Conservation (phyloP, 345 rosid genomes). For the Pelargonium nanum region DNA sequence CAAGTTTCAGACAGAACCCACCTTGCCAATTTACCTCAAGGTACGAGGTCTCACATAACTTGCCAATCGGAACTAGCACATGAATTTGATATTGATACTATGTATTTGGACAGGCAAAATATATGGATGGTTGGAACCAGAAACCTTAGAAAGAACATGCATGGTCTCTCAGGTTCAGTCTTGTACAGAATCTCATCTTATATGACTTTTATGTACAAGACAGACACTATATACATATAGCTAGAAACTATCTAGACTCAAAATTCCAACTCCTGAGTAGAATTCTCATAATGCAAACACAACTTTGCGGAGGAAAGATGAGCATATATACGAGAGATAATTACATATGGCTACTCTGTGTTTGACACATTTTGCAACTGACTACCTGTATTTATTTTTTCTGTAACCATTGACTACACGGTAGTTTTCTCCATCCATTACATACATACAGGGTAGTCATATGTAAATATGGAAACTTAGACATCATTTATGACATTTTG, state of each 20-base stretch:
- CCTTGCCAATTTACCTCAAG: slow-evolving; percentile 85
- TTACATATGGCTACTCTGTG: too few species aligned
- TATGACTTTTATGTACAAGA: slow-evolving; percentile 55
- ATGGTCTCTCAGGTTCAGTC: slow-evolving; percentile 63
- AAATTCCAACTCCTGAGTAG: too few species aligned
- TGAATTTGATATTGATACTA: neutral
- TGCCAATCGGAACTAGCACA: neutral
- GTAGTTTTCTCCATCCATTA: too few species aligned
- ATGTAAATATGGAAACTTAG: too few species aligned
- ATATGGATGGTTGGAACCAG: slow-evolving; percentile 17
- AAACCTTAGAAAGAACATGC: slow-evolving; percentile 16
- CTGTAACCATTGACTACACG: too few species aligned
- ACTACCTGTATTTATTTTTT: too few species aligned
- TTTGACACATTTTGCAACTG: too few species aligned
- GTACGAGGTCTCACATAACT: slow-evolving; percentile 22
- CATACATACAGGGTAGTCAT: too few species aligned
- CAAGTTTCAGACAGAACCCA: slow-evolving; percentile 70
- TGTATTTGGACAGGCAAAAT: slow-evolving; percentile 42
- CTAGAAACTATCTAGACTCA: neutral
- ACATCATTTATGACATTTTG: neutral
- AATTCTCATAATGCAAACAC: too few species aligned
- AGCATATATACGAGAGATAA: too few species aligned
- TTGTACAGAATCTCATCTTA: slow-evolving; percentile 52
- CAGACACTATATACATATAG: slow-evolving; percentile 26
- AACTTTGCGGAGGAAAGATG: too few species aligned